Evolutionary conservation across 805 yeast species (phyloP).

Genomic region (Blastobotrys chiropterorum): DNA sequence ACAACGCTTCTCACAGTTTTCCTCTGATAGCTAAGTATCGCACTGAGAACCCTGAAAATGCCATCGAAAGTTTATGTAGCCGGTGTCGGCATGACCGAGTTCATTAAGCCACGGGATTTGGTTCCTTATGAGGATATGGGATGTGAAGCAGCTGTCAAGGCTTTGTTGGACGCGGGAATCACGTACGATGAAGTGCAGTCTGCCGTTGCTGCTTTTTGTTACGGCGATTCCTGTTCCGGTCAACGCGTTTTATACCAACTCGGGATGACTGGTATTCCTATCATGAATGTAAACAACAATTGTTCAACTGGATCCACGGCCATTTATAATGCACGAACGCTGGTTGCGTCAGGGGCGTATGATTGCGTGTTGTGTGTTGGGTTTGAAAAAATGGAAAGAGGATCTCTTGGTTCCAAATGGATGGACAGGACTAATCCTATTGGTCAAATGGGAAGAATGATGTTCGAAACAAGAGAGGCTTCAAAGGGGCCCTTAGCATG

Average conservation of each 20-base stretch:
- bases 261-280: slow-evolving; percentile 24
- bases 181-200: slow-evolving; percentile 21
- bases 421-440: slow-evolving; percentile 20
- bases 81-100: slow-evolving; percentile 26
- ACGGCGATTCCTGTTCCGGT: slow-evolving; percentile 24
- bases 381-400: slow-evolving; percentile 24
- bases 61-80: slow-evolving; percentile 17
- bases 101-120: slow-evolving; percentile 22
- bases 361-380: slow-evolving; percentile 25
- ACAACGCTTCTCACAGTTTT: too few species aligned
- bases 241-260: slow-evolving; percentile 23
- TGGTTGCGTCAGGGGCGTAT: slow-evolving; percentile 18
- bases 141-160: slow-evolving; percentile 23
- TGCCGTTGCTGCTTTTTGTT: slow-evolving; percentile 20
- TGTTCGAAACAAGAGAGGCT: slow-evolving; percentile 15
- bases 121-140: slow-evolving; percentile 23
- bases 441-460: slow-evolving; percentile 16
- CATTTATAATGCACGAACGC: slow-evolving; percentile 16
- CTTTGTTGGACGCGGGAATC: slow-evolving; percentile 23
- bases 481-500: slow-evolving; percentile 20
- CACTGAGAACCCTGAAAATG: not conserved
- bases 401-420: slow-evolving; percentile 20
- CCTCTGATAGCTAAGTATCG: too few species aligned
- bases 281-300: slow-evolving; percentile 23
- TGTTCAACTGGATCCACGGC: slow-evolving; percentile 26